phyloP scores from a whole-genome alignment of 306 rosid genomes.

The Phaseolus lunatus region DNA sequence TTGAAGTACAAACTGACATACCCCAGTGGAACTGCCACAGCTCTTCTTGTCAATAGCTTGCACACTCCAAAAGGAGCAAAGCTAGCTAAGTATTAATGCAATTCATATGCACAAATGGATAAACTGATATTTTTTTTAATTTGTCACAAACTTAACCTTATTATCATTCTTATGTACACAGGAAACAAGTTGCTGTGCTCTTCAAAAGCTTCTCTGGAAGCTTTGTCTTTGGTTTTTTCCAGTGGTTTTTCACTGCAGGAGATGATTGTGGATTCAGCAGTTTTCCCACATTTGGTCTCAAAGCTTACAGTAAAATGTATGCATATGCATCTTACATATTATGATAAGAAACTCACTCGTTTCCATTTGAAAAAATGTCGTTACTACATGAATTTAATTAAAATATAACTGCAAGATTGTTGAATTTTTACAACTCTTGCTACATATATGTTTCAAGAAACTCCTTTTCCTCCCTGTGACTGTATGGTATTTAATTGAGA shows the following conservation, averaged over 20 bases:
- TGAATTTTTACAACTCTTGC: not conserved
- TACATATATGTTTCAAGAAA: not conserved
- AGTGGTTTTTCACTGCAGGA: conserved; percentile 72
- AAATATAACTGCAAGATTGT: not conserved
- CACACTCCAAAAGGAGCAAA: conserved; percentile 89
- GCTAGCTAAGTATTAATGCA: conserved; percentile 58
- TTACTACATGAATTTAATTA: not conserved
- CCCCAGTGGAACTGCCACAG: conserved; percentile 93
- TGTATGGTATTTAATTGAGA: not conserved
- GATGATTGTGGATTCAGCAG: conserved; percentile 70
- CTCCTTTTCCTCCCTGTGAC: not conserved
- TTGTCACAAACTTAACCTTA: not conserved
- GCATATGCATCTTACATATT: no score
- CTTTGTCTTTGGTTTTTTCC: conserved; percentile 65
- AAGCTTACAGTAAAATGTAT: conserved; percentile 61
- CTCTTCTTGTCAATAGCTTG: conserved; percentile 75
- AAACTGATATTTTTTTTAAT: not conserved
- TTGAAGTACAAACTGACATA: conserved; percentile 74
- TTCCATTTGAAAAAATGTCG: no score
- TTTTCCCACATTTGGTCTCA: conserved; percentile 79
- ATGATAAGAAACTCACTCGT: no score
- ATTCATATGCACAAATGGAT: not conserved
- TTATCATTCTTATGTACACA: conserved; percentile 32
- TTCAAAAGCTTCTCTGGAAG: conserved; percentile 71
- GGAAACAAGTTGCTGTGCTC: conserved; percentile 71